Percentiles rank a stretch among this genome's conserved stretches.
Conservation (phyloP, 768 basidiomycete species). For the Postia placenta region DNA sequence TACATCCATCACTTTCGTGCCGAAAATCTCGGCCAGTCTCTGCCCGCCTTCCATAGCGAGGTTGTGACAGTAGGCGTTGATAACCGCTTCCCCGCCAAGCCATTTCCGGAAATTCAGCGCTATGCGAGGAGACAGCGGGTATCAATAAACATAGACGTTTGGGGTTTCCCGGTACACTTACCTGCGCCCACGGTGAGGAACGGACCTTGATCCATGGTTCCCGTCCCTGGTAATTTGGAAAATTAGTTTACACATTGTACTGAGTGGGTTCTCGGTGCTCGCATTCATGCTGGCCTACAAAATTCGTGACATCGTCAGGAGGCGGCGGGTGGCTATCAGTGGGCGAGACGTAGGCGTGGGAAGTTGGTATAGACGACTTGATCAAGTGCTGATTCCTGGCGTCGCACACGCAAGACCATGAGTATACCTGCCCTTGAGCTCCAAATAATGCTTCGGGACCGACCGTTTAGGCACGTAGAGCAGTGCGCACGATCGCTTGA, state of each 20-base stretch:
- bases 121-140: constrained; percentile 14
- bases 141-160: background rate
- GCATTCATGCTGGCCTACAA: constrained; percentile 22
- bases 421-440: too few species aligned
- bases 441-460: too few species aligned
- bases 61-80: constrained; percentile 62
- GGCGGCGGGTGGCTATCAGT: constrained; percentile 17
- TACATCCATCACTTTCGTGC: constrained; percentile 59
- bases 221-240: constrained; percentile 42
- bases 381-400: constrained; percentile 60
- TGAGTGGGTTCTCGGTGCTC: background rate
- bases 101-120: constrained; percentile 69
- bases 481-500: constrained; percentile 60
- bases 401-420: background rate
- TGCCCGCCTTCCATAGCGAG: constrained; percentile 66
- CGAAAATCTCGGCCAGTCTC: constrained; percentile 50
- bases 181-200: constrained; percentile 51
- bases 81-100: constrained; percentile 71
- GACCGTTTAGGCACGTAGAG: constrained; percentile 69
- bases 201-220: constrained; percentile 51
- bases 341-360: constrained; percentile 45
- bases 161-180: constrained; percentile 22
- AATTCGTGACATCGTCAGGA: constrained; percentile 10
- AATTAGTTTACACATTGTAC: background rate
- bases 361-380: constrained; percentile 53